A percentile compares a stretch with the other conserved stretches of the same genome.
Conservation (phyloP, 2,329 filamentous ascomycete genomes). For the Aspergillus bombycis region DNA sequence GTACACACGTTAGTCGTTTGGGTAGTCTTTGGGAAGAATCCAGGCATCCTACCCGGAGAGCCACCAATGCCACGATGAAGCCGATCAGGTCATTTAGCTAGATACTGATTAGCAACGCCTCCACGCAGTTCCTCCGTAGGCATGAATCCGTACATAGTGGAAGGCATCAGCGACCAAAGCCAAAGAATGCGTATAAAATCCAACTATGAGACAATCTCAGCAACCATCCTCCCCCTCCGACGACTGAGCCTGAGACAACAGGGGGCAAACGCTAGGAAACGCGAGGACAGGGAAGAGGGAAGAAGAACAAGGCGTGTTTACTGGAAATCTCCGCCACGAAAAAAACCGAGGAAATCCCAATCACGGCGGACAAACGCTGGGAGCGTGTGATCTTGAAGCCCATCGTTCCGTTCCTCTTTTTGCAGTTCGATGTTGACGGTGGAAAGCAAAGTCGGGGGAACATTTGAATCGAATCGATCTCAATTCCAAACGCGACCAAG, state of each 20-base stretch:
- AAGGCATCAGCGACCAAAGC: conserved; percentile 76
- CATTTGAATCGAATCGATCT: background rate
- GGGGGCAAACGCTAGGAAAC: background rate
- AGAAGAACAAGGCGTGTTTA: conserved; percentile 11
- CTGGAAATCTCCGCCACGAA: conserved; percentile 37
- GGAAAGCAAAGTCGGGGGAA: background rate
- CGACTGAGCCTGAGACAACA: background rate
- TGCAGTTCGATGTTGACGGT: background rate
- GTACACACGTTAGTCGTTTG: background rate
- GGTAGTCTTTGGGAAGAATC: background rate
- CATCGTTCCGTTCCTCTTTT: conserved; percentile 19
- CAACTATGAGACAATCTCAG: conserved; percentile 48
- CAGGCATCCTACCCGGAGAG: conserved; percentile 55
- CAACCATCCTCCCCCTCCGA: background rate
- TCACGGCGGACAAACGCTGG: conserved; percentile 33
- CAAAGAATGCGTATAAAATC: conserved; percentile 69
- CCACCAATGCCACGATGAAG: conserved; percentile 66
- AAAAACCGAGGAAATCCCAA: conserved; percentile 35
- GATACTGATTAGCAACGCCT: background rate
- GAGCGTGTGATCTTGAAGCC: conserved; percentile 31
- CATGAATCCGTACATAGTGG: conserved; percentile 62
- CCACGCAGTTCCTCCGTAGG: background rate
- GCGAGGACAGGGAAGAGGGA: background rate
- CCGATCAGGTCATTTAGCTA: conserved; percentile 71
- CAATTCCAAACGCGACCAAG: background rate